Evolutionary conservation across 1,139 yeast species (phyloP), one percentile per base, ranked within the genome.

Genomic region (Kluyveromyces sp.): DNA sequence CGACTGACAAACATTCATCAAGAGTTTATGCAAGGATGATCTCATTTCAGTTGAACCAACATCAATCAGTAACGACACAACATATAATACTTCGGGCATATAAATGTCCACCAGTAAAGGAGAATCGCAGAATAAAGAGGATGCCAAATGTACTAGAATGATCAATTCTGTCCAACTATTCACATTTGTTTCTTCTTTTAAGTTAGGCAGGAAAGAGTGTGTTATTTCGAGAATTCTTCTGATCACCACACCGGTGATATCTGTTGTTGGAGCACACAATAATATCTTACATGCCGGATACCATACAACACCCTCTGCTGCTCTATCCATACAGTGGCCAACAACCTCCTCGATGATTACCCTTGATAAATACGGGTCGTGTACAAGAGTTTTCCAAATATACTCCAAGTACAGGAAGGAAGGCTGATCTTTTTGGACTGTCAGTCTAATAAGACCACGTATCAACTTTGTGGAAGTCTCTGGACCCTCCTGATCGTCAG

Each of bases 121-220:
- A 0, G 88, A 77, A 59, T 85, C 92, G 67, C 86, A 87, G 49
- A 86, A 78, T 36, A 85, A 62, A 4, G 83, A 77, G 2, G 84
- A 75, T 43, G 83, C 70, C 42, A 83, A 74, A 54, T 78, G 78
- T 4, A 83, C 78, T 53, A 87, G 64, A 3, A 86, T 83, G 30
- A 78, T 75, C 3, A 84, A 73, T 60, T 86, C 95, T 46, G 83
- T 75, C 77, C 92, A 78, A 38, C 76, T 73, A 15, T 81, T 84
- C 45, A 80, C 79, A 2, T 76, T 69, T 2, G 79, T 72, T 41
- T 61, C 66, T 38, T 70, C 56, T 61, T 76, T 55, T 53, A 56
- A 55, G 1, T 61, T 55, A 2, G 83, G 75, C 39, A 73, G 65
- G 37, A 76, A 73, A n/a, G 77, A 74, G 41, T 76, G 68, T 4